Percentiles rank a stretch among this genome's conserved stretches.
Evolutionary conservation across 768 basidiomycete genomes (phyloP).

Genomic region (Porpolomopsis calyptriformis): DNA sequence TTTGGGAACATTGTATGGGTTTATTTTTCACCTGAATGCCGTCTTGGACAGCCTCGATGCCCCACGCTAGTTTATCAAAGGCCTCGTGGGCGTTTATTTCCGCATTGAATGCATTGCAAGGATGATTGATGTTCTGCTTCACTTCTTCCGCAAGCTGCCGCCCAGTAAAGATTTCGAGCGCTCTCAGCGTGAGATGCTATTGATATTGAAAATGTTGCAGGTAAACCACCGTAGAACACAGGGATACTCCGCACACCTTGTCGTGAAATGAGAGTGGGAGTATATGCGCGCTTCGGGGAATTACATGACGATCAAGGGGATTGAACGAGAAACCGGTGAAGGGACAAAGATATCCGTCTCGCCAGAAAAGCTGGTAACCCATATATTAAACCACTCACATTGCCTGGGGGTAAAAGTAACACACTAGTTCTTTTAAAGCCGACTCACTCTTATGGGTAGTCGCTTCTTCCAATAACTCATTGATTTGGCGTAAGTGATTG

Average conservation of each 20-base stretch:
- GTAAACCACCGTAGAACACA: neutral
- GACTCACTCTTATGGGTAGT: conserved; percentile 8
- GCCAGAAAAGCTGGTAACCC: neutral
- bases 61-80: conserved; percentile 11
- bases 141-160: neutral
- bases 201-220: neutral
- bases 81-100: conserved; percentile 5
- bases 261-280: conserved; percentile 4
- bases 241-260: neutral
- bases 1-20: neutral
- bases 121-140: conserved; percentile 8
- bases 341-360: conserved; percentile 2
- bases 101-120: conserved; percentile 8
- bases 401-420: neutral
- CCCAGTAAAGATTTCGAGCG: conserved; percentile 3
- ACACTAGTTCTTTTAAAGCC: conserved; percentile 10
- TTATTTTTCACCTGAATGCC: neutral
- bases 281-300: conserved; percentile 1
- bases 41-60: conserved; percentile 5
- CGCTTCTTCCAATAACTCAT: conserved; percentile 9
- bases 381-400: neutral
- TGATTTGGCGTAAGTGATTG: conserved; percentile 5
- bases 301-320: neutral
- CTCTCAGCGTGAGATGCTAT: neutral
- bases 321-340: neutral